phyloP scores from a whole-genome alignment of 2,329 filamentous ascomycete genomes.

The Colletotrichum plurivorum region DNA sequence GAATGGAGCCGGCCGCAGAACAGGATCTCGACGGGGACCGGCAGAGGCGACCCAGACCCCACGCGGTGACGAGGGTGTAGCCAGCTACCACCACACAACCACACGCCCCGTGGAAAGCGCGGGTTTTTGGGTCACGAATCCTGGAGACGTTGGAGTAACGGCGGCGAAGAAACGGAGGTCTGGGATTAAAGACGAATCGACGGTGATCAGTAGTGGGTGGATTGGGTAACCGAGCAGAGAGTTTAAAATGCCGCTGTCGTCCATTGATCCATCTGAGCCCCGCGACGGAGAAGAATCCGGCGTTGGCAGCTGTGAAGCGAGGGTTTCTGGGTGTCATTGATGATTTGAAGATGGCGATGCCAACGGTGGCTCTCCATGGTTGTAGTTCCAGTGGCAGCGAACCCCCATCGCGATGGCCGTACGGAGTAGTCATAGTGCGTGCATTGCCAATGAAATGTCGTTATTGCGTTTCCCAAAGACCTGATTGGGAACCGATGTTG shows the following conservation, averaged over 20 bases:
- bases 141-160: neutral
- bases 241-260: neutral
- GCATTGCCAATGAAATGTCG: slow-evolving; percentile 9
- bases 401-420: no score
- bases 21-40: slow-evolving; percentile 12
- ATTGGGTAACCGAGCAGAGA: slow-evolving; percentile 4
- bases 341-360: neutral
- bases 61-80: slow-evolving; percentile 21
- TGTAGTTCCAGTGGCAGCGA: no score
- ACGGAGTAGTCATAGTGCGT: no score
- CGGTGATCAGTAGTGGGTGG: slow-evolving; percentile 15
- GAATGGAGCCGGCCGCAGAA: slow-evolving; percentile 1
- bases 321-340: neutral
- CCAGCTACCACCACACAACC: no score
- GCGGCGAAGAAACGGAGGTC: slow-evolving; percentile 18
- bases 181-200: slow-evolving; percentile 13
- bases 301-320: neutral
- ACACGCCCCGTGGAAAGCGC: neutral
- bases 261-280: slow-evolving; percentile 9
- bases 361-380: no score
- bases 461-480: slow-evolving; percentile 5
- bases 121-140: neutral
- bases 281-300: slow-evolving; percentile 10
- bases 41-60: slow-evolving; percentile 24
- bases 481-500: slow-evolving; percentile 13